phyloP scores from a whole-genome alignment of 805 yeast genomes.

The Candida piceae region DNA sequence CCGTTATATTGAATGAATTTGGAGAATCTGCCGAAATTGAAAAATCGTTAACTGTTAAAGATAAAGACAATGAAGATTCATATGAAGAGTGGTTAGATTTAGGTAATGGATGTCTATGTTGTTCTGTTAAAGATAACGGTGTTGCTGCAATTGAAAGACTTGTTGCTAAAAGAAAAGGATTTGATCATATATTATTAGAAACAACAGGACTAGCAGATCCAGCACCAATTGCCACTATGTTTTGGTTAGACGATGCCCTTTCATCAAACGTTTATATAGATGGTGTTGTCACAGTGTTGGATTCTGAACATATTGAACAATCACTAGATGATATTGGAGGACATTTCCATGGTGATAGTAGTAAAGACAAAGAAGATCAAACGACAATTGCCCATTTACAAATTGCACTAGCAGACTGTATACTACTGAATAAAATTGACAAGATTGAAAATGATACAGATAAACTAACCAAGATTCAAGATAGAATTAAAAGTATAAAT shows the following conservation, averaged over 20 bases:
- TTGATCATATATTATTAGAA: constrained; percentile 88
- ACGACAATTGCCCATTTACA: constrained; percentile 81
- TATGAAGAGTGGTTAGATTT: constrained; percentile 94
- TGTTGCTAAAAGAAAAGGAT: constrained; percentile 58
- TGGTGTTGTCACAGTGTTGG: constrained; percentile 87
- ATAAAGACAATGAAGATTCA: constrained; percentile 38
- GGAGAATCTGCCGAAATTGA: constrained; percentile 91
- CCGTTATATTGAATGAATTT: constrained; percentile 88
- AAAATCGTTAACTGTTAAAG: constrained; percentile 68
- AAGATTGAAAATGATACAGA: constrained; percentile 28
- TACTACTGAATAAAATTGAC: constrained; percentile 78
- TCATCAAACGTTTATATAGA: constrained; percentile 82
- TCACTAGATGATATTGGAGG: constrained; percentile 71
- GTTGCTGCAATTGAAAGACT: constrained; percentile 90
- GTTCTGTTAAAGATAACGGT: constrained; percentile 93
- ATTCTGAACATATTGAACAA: constrained; percentile 57
- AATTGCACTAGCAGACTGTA: constrained; percentile 81
- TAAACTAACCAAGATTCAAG: constrained; percentile 14
- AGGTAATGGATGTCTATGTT: constrained; percentile 95
- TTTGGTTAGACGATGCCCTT: constrained; percentile 93
- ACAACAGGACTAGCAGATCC: constrained; percentile 98
- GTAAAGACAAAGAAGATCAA: constrained; percentile 18
- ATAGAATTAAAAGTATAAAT: constrained; percentile 53
- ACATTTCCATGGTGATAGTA: constrained; percentile 50
- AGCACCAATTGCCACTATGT: constrained; percentile 94